Base-by-base conservation (phyloP, 2,329 filamentous ascomycete genomes). In the Cercospora canescens region DNA sequence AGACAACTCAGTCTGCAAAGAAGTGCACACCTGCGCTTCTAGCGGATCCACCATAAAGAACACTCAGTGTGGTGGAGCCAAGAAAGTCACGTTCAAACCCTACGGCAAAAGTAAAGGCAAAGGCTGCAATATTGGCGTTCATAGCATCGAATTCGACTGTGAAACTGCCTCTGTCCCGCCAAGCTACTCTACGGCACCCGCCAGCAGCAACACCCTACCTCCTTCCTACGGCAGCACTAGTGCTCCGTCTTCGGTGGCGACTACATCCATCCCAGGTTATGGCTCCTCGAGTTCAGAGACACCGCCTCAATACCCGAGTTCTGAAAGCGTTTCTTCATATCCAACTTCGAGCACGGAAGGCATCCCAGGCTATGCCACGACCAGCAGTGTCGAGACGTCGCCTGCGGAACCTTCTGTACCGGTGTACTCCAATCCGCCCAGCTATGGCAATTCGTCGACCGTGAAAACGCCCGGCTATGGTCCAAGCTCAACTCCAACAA, bases 31-130 rank as follows among this genome's bases (percentile, higher is more conserved):
- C 60, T 96, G 92, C 86, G 87, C 84, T 70, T 82, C 85, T 63
- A 82, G 84, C 16, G 92, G 92, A 74, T 89, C 88, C 65, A 86
- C 85, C 55, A 84, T 97, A 74, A 81, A 87, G 81, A 97, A 97
- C 86, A 87, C 83, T 67, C 93, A 97, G 85, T 98, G 94, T 78
- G 94, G 93, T 87, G 94, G 94, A 80, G 94, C 94, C 70, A 92
- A 86, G 77, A 89, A 88, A 65, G 93, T 97, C 68, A 88, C 87
- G 62, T 89, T 97, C 77, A 81, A 84, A 70, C 79, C 84, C 61
- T 79, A 77, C 69, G 71, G 68, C 35, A 69, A 70, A 56, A 66
- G 56, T 34, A 69, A 70, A 18, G 68, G 72, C 61, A 71, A 72
- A 60, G 72, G 71, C 2, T 95, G 92, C 83, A 85, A 86, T 73